Conservation (phyloP, 2,329 filamentous ascomycete species). For the Thelonectria rubi region DNA sequence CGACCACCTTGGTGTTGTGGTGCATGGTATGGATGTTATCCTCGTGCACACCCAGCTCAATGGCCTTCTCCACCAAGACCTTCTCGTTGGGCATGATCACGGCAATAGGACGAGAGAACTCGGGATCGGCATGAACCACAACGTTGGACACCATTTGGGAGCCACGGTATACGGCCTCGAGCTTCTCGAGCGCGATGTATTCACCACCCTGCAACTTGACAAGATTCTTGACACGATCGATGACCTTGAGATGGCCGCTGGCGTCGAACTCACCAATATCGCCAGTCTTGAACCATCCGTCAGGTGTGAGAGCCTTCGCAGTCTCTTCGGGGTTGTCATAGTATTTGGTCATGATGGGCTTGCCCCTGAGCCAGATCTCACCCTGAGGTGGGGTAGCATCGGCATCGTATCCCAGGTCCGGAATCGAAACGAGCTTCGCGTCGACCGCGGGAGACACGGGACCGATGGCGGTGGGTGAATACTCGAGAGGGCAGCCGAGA, state of each 20-base stretch:
- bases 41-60: conserved; percentile 69
- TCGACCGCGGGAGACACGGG: conserved; percentile 81
- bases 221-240: conserved; percentile 98
- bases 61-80: conserved; percentile 67
- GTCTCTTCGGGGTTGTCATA: conserved; percentile 89
- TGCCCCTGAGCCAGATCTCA: conserved; percentile 89
- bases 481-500: conserved; percentile 85
- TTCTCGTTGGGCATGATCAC: conserved; percentile 78
- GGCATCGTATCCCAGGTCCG: conserved; percentile 85
- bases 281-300: conserved; percentile 97
- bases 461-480: conserved; percentile 80
- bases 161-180: conserved; percentile 90
- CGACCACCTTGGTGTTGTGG: conserved; percentile 70
- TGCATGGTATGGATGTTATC: conserved; percentile 76
- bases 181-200: conserved; percentile 96
- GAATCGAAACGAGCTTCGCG: conserved; percentile 89
- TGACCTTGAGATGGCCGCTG: conserved; percentile 83
- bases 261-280: conserved; percentile 91
- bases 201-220: conserved; percentile 96
- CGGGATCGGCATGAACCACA: conserved; percentile 82
- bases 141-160: conserved; percentile 83
- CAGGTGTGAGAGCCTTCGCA: conserved; percentile 76
- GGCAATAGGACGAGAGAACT: conserved; percentile 81
- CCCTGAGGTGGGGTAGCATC: conserved; percentile 83
- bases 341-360: conserved; percentile 79